Conservation (phyloP, 345 rosid genomes). For the Physaria fendleri region DNA sequence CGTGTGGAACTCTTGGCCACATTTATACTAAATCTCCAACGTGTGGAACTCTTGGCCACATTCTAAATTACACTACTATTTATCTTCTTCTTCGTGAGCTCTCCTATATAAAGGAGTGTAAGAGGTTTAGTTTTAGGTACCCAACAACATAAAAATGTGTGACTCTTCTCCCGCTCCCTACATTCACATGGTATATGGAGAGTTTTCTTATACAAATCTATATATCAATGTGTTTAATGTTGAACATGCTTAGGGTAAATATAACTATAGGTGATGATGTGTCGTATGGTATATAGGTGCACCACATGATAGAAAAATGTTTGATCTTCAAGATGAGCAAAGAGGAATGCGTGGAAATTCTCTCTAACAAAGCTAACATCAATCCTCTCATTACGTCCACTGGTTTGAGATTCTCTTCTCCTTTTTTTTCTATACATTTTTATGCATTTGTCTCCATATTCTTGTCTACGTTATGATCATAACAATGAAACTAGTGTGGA, state of each 20-base stretch:
- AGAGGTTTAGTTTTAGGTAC: neutral
- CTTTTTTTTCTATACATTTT: neutral
- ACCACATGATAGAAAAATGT: neutral
- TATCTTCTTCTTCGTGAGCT: neutral
- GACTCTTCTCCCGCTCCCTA: neutral
- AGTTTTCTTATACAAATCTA: no score
- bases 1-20: neutral
- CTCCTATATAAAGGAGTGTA: neutral
- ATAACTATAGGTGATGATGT: neutral
- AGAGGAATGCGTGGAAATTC: neutral
- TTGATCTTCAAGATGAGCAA: neutral
- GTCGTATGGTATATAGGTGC: conserved; percentile 1
- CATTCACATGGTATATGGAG: neutral
- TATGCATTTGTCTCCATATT: neutral
- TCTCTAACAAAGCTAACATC: neutral
- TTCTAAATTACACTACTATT: neutral
- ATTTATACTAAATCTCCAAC: neutral
- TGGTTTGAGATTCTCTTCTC: neutral
- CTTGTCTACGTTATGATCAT: neutral
- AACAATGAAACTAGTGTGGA: neutral
- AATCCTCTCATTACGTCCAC: neutral
- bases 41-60: neutral
- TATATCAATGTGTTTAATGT: neutral
- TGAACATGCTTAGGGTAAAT: neutral
- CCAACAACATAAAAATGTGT: neutral